Percentiles rank a stretch among this genome's conserved stretches.
Evolutionary conservation across 306 rosid species (phyloP).

Genomic region (Calophaca sinica): DNA sequence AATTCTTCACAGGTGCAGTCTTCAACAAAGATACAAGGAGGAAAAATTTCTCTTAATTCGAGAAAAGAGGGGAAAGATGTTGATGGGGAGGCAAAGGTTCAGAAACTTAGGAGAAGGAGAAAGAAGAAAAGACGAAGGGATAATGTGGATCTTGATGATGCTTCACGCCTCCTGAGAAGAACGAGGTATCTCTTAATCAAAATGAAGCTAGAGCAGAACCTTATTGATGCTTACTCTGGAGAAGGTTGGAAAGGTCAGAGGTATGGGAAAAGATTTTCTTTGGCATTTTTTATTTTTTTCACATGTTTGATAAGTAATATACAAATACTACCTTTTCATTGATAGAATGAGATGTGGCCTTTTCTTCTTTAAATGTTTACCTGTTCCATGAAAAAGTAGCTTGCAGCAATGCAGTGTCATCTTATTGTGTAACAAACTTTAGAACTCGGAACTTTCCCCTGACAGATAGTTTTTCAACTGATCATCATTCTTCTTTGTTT

Average conservation of each 20-base stretch:
- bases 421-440: not conserved
- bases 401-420: slow-evolving; percentile 27
- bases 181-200: slow-evolving; percentile 83
- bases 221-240: slow-evolving; percentile 93
- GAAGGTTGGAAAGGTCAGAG: slow-evolving; percentile 99
- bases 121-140: slow-evolving; percentile 60
- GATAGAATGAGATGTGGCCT: not conserved
- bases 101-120: slow-evolving; percentile 55
- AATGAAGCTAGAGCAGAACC: slow-evolving; percentile 93
- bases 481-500: slow-evolving; percentile 16
- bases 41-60: slow-evolving; percentile 42
- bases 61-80: slow-evolving; percentile 46
- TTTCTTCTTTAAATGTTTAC: not conserved
- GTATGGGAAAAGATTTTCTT: slow-evolving; percentile 46
- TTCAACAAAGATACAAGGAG: slow-evolving; percentile 52
- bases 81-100: slow-evolving; percentile 51
- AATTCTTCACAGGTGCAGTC: slow-evolving; percentile 54
- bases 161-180: slow-evolving; percentile 80
- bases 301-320: not conserved
- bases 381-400: not conserved
- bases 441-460: slow-evolving; percentile 7
- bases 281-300: not conserved
- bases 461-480: slow-evolving; percentile 13
- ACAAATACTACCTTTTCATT: not conserved
- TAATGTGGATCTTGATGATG: slow-evolving; percentile 71